These are phyloP conservation scores for Solanum verrucosum DNA, from an alignment of 257 asterid genomes.

Conservation along the genomic window DNA sequence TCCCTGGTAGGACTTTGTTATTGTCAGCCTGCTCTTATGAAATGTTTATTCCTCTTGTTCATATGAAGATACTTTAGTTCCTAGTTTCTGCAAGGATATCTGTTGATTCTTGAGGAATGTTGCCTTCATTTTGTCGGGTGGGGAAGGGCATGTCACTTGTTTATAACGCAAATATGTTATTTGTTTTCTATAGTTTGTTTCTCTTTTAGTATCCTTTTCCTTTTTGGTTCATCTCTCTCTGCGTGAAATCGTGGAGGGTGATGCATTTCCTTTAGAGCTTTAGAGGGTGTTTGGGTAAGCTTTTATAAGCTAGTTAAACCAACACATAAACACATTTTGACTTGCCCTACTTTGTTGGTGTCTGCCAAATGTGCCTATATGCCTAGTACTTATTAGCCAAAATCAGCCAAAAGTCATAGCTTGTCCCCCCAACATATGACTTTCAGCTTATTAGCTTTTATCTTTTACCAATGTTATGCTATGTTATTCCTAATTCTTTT, in stretches of 20 bases:
- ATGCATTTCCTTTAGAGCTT: background rate
- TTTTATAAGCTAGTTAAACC: background rate
- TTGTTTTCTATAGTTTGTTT: background rate
- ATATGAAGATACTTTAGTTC: background rate
- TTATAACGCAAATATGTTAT: background rate
- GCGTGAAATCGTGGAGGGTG: background rate
- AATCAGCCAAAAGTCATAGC: background rate
- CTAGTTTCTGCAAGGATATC: background rate
- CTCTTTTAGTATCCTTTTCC: background rate
- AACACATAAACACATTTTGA: background rate
- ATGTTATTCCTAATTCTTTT: background rate
- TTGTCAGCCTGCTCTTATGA: background rate
- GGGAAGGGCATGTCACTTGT: background rate
- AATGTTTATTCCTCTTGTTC: background rate
- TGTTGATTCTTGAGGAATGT: background rate
- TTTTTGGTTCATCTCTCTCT: background rate
- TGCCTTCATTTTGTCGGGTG: background rate
- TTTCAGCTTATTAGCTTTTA: background rate
- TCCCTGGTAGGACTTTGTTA: constrained; percentile 39
- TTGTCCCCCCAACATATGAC: background rate
- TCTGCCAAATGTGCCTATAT: background rate
- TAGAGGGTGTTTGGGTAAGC: background rate
- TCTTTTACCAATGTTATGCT: background rate
- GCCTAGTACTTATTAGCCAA: background rate
- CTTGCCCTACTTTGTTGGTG: background rate